Percentiles rank a stretch among this genome's conserved stretches.
These are phyloP conservation scores for Brettanomyces anomalus DNA, from an alignment of 805 yeast genomes.

Conservation along the genomic window DNA sequence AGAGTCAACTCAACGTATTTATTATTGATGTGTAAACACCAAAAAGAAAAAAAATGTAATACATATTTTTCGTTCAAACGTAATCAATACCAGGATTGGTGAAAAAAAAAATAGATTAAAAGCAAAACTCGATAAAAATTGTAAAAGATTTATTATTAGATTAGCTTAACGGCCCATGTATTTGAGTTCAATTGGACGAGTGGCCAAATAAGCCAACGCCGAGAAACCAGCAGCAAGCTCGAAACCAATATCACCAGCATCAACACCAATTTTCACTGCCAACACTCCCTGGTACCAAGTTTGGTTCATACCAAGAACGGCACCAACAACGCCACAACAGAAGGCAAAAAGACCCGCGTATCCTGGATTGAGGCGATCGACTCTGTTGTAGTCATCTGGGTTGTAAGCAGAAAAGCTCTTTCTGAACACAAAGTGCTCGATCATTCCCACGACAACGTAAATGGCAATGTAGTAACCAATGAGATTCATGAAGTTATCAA, in stretches of 20 bases:
- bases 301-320: constrained; percentile 81
- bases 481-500: constrained; percentile 83
- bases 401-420: constrained; percentile 55
- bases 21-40: too few species aligned
- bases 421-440: constrained; percentile 79
- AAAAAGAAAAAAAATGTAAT: too few species aligned
- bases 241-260: constrained; percentile 84
- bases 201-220: constrained; percentile 46
- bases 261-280: constrained; percentile 48
- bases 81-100: too few species aligned
- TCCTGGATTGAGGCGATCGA: constrained; percentile 60
- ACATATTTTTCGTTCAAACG: too few species aligned
- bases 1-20: too few species aligned
- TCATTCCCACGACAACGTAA: constrained; percentile 64
- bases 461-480: constrained; percentile 88
- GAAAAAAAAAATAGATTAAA: too few species aligned
- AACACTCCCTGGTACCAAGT: constrained; percentile 74
- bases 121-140: not conserved
- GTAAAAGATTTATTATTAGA: not conserved
- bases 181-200: constrained; percentile 60
- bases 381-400: constrained; percentile 50
- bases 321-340: constrained; percentile 79
- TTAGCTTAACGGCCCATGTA: constrained; percentile 41
- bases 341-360: constrained; percentile 70
- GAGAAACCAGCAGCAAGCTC: constrained; percentile 66